Percentiles rank a stretch among this genome's conserved stretches.
Evolutionary conservation across 2,329 filamentous ascomycete species (phyloP).

Genomic region (Sporothrix protearum): DNA sequence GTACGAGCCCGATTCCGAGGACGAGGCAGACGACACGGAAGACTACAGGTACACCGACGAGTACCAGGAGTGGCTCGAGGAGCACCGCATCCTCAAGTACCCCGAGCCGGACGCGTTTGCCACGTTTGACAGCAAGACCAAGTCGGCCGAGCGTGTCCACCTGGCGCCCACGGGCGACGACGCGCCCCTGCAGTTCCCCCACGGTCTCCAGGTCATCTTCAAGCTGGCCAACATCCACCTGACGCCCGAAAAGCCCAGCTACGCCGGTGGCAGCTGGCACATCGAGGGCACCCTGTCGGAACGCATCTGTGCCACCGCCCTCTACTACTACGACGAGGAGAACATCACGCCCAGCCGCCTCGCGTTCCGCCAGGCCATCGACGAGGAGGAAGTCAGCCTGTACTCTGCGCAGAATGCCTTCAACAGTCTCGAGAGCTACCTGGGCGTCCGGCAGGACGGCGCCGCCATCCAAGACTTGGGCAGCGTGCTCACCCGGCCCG

Average conservation of each 20-base stretch:
- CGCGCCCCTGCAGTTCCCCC: slow-evolving; percentile 10
- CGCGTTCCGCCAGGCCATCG: slow-evolving; percentile 39
- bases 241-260: slow-evolving; percentile 49
- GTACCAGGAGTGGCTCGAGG: slow-evolving; percentile 18
- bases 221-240: slow-evolving; percentile 60
- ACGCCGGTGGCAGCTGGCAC: slow-evolving; percentile 35
- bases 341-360: slow-evolving; percentile 48
- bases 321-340: slow-evolving; percentile 52
- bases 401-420: slow-evolving; percentile 22
- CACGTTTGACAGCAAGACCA: slow-evolving; percentile 15
- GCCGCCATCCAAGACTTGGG: slow-evolving; percentile 42
- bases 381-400: slow-evolving; percentile 22
- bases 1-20: not conserved
- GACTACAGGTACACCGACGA: slow-evolving; percentile 15
- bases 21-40: not conserved
- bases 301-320: slow-evolving; percentile 52
- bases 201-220: slow-evolving; percentile 57
- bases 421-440: slow-evolving; percentile 27
- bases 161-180: slow-evolving; percentile 4
- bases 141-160: slow-evolving; percentile 5
- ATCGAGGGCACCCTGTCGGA: slow-evolving; percentile 50
- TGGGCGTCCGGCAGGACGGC: slow-evolving; percentile 29
- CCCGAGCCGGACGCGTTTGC: slow-evolving; percentile 22
- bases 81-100: slow-evolving; percentile 20
- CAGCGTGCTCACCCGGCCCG: slow-evolving; percentile 39